Conservation (phyloP, 2,329 filamentous ascomycete species). For the Claviceps digitariae region DNA sequence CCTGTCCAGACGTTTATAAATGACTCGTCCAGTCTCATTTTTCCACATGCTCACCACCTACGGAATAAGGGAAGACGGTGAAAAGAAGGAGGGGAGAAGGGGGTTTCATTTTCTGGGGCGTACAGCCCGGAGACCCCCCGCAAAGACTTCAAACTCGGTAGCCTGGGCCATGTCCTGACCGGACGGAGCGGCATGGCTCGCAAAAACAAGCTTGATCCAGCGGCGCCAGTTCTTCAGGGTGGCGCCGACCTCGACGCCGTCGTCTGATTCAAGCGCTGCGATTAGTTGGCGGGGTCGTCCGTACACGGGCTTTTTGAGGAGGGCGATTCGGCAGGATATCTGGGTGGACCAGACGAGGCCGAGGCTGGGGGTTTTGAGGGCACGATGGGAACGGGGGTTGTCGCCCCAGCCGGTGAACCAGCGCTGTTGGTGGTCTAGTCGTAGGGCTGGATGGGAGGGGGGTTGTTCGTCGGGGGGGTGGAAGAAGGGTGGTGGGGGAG, state of each 20-base stretch:
- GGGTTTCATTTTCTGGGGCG: not conserved
- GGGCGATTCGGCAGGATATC: slow-evolving; percentile 65
- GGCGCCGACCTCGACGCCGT: slow-evolving; percentile 26
- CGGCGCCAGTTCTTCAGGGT: slow-evolving; percentile 51
- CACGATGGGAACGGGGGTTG: slow-evolving; percentile 30
- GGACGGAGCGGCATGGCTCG: slow-evolving; percentile 52
- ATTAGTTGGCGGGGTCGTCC: slow-evolving; percentile 22
- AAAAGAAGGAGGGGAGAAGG: no score
- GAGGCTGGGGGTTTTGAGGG: slow-evolving; percentile 70
- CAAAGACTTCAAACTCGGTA: slow-evolving; percentile 63
- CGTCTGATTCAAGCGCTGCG: slow-evolving; percentile 23
- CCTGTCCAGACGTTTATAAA: no score
- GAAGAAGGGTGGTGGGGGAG: slow-evolving; percentile 20
- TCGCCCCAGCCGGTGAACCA: slow-evolving; percentile 97
- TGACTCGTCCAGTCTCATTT: no score
- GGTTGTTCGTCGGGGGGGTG: slow-evolving; percentile 16
- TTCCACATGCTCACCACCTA: no score
- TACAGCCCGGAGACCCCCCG: slow-evolving; percentile 41
- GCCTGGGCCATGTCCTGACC: slow-evolving; percentile 35
- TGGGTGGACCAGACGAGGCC: slow-evolving; percentile 88
- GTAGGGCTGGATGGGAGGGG: slow-evolving; percentile 39
- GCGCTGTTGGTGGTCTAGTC: slow-evolving; percentile 77
- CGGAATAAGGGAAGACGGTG: no score
- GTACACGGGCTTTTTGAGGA: slow-evolving; percentile 57
- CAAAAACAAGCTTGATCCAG: slow-evolving; percentile 83